A percentile compares a stretch with the other conserved stretches of the same genome.
phyloP scores from a whole-genome alignment of 163 green algal species.

The Scenedesmus sp. region DNA sequence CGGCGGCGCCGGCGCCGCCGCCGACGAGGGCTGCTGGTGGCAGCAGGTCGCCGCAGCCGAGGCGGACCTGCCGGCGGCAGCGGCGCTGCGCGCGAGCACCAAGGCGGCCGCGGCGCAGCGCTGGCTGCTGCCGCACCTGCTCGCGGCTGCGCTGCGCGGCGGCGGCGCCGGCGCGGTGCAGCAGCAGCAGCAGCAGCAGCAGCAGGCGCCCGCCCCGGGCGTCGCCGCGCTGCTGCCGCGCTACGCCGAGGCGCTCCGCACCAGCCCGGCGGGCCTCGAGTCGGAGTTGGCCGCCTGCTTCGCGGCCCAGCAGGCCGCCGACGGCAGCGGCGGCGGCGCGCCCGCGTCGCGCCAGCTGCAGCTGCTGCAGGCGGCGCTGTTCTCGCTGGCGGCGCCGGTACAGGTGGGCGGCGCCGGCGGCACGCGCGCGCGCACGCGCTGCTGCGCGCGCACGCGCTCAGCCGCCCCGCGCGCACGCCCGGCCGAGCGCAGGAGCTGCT shows the following conservation, averaged over 20 bases:
- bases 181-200: conserved; percentile 5
- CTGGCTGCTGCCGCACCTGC: conserved; percentile 46
- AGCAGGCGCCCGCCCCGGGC: background rate
- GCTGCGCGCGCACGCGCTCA: background rate
- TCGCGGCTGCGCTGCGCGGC: conserved; percentile 10
- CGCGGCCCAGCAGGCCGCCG: background rate
- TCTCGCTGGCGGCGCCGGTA: conserved; percentile 9
- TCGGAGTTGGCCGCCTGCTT: background rate
- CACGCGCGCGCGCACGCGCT: background rate
- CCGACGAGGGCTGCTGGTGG: conserved; percentile 38
- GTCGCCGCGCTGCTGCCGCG: conserved; percentile 7
- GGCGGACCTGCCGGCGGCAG: conserved; percentile 8
- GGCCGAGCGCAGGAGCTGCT: background rate
- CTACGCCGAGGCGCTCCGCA: conserved; percentile 1
- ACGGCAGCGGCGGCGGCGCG: background rate
- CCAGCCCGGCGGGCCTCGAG: background rate
- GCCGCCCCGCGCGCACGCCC: background rate
- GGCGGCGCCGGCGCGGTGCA: background rate
- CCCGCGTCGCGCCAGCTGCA: conserved; percentile 27
- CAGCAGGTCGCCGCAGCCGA: conserved; percentile 34
- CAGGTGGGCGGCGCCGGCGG: background rate
- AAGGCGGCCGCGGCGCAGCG: conserved; percentile 21
- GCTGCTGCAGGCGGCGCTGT: conserved; percentile 35
- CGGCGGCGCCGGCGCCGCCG: background rate
- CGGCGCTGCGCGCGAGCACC: background rate